Conservation (phyloP, 805 yeast species). For the Maudiozyma pseudohumilis region DNA sequence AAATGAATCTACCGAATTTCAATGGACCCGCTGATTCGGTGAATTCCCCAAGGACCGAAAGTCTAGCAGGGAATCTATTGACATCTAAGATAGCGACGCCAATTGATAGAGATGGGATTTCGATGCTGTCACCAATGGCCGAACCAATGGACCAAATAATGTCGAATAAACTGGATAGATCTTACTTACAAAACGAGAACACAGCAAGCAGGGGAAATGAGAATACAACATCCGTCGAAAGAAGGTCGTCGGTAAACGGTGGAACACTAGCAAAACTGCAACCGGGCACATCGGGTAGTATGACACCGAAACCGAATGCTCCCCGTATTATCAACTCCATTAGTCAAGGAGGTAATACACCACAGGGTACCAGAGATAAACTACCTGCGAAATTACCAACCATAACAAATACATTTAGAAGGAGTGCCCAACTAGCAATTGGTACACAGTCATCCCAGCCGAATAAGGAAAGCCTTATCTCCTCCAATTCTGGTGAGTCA, state of each 20-base stretch:
- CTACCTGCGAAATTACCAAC: constrained; percentile 1
- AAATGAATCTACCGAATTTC: neutral
- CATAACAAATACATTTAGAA: constrained; percentile 1
- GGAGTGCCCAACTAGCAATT: neutral
- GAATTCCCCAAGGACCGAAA: neutral
- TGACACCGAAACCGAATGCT: neutral
- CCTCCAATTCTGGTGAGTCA: neutral
- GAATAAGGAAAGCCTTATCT: neutral
- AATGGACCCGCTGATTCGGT: too few species aligned
- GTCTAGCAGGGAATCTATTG: neutral
- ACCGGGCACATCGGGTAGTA: too few species aligned
- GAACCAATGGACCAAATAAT: neutral
- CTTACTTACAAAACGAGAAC: neutral
- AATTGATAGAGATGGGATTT: neutral
- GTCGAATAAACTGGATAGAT: neutral
- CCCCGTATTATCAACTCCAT: neutral
- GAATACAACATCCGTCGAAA: neutral
- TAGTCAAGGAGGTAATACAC: neutral
- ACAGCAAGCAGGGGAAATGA: too few species aligned
- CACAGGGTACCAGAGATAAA: neutral
- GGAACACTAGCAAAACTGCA: neutral
- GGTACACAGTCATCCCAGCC: neutral
- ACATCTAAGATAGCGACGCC: neutral
- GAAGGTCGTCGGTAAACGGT: neutral
- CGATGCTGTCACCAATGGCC: neutral